phyloP scores from a whole-genome alignment of 148 eudicot genomes.

The Vaccinium myrtillus region DNA sequence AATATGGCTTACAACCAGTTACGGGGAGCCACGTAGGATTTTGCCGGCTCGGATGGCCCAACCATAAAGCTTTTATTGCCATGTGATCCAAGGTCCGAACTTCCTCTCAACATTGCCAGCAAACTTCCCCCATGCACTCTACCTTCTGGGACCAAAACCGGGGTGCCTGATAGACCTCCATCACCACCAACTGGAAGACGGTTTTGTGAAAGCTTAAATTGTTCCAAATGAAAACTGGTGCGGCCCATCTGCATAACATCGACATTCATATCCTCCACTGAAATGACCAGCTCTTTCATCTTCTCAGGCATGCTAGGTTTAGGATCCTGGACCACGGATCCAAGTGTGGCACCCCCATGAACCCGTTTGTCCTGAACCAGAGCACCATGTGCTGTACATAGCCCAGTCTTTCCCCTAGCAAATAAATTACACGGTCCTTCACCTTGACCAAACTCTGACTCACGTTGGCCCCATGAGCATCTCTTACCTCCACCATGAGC shows the following conservation, averaged over 20 bases:
- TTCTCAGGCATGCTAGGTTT: constrained; percentile 26
- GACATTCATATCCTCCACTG: constrained; percentile 35
- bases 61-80: constrained; percentile 19
- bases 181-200: constrained; percentile 29
- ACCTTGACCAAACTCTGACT: constrained; percentile 49
- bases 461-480: constrained; percentile 88
- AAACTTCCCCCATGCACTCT: constrained; percentile 96
- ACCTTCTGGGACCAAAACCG: constrained; percentile 53
- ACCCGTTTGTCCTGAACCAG: constrained; percentile 90
- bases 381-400: constrained; percentile 76
- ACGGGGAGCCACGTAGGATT: constrained; percentile 29
- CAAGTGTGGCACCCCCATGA: constrained; percentile 84
- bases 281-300: constrained; percentile 24
- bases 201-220: constrained; percentile 19
- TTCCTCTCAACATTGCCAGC: constrained; percentile 53
- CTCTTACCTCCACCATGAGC: constrained; percentile 97
- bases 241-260: constrained; percentile 29
- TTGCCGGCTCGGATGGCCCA: constrained; percentile 33
- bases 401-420: constrained; percentile 79
- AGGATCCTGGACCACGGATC: constrained; percentile 54
- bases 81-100: constrained; percentile 27
- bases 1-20: constrained; percentile 46
- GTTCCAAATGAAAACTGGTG: constrained; percentile 24
- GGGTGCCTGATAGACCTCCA: constrained; percentile 24
- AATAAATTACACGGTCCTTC: constrained; percentile 68